Conservation (phyloP, 768 basidiomycete species). For the Kwoniella botswanensis region DNA sequence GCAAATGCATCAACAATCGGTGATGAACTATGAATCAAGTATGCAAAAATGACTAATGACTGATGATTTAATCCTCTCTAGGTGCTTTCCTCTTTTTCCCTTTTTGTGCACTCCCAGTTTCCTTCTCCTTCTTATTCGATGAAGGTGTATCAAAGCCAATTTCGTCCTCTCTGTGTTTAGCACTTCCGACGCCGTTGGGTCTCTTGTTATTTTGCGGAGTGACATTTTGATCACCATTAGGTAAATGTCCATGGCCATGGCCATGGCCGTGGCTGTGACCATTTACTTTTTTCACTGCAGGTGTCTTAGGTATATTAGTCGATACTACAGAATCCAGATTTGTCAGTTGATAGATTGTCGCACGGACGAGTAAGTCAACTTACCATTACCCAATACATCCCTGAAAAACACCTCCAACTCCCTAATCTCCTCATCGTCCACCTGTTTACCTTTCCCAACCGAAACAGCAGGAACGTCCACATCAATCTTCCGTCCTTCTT, state of each 20-base stretch:
- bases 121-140: conserved; percentile 1
- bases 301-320: background rate
- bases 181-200: conserved; percentile 4
- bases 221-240: conserved; percentile 14
- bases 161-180: conserved; percentile 5
- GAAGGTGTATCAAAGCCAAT: conserved; percentile 18
- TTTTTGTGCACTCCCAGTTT: background rate
- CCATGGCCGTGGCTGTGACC: background rate
- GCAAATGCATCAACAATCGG: too few species aligned
- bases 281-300: conserved; percentile 17
- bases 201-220: conserved; percentile 11
- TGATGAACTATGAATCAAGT: background rate
- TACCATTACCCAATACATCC: conserved; percentile 35
- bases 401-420: conserved; percentile 71
- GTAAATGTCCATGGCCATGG: conserved; percentile 1
- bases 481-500: conserved; percentile 17
- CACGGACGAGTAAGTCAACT: background rate
- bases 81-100: conserved; percentile 44
- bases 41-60: background rate
- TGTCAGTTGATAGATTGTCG: background rate
- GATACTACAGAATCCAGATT: background rate
- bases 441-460: conserved; percentile 54
- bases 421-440: conserved; percentile 67
- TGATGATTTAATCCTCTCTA: conserved; percentile 16
- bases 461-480: background rate